Evolutionary conservation across 306 rosid species (phyloP).

Genomic region (Vachellia collinsii): DNA sequence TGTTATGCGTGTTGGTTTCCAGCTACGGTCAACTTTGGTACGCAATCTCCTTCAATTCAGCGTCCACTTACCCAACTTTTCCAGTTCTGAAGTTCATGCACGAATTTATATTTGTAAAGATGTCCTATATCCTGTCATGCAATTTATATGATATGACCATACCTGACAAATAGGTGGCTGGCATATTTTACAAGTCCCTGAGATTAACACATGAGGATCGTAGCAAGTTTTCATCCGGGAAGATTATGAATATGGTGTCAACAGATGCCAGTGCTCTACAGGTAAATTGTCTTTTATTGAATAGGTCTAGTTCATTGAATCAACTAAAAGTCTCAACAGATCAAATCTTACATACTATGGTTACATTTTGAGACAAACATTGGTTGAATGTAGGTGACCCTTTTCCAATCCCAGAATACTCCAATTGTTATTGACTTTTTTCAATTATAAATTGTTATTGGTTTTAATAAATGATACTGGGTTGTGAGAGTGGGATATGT

Average conservation of each 20-base stretch:
- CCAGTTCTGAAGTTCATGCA: constrained; percentile 12
- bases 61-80: constrained; percentile 2
- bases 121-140: constrained; percentile 3
- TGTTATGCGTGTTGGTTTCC: constrained; percentile 85
- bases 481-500: not conserved
- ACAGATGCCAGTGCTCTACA: constrained; percentile 80
- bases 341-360: not conserved
- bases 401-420: not conserved
- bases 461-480: not conserved
- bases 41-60: constrained; percentile 25
- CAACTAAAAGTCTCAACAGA: not conserved
- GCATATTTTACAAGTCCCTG: constrained; percentile 80
- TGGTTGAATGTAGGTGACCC: constrained; percentile 8
- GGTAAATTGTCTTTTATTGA: constrained; percentile 40
- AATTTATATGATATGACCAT: constrained; percentile 28
- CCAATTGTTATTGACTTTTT: not conserved
- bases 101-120: not conserved
- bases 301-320: not conserved
- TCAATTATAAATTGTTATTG: not conserved
- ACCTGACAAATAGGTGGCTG: constrained; percentile 69
- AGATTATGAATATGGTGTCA: constrained; percentile 86
- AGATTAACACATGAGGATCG: constrained; percentile 79
- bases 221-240: constrained; percentile 75
- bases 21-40: constrained; percentile 88
- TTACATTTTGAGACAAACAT: not conserved